Conservation (phyloP, 164 flowering plant genomes). For the Kalanchoe fedtschenkoi region DNA sequence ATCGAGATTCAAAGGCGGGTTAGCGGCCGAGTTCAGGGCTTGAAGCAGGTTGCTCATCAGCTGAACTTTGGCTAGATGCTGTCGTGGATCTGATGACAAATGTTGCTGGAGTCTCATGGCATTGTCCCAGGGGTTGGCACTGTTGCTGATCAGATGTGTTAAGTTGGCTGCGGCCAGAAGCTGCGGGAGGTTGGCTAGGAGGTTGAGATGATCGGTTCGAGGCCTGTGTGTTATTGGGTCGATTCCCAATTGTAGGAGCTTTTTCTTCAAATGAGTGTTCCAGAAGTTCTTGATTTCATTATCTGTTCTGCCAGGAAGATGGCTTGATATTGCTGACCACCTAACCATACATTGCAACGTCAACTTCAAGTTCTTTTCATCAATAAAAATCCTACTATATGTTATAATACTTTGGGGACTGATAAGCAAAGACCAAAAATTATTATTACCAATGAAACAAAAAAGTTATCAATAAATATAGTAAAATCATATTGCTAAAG, state of each 20-base stretch:
- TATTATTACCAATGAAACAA: too few species aligned
- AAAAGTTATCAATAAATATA: too few species aligned
- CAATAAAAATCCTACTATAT: too few species aligned
- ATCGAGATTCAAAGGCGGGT: slow-evolving; percentile 2
- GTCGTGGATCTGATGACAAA: slow-evolving; percentile 1
- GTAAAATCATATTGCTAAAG: too few species aligned
- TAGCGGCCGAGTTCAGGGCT: neutral
- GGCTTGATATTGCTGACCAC: slow-evolving; percentile 43
- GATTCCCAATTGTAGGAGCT: slow-evolving; percentile 45
- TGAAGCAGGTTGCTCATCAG: slow-evolving; percentile 3
- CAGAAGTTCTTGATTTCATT: slow-evolving; percentile 51
- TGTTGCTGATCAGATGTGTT: slow-evolving; percentile 5
- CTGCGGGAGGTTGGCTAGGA: slow-evolving; percentile 14
- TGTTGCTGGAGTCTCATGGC: slow-evolving; percentile 5
- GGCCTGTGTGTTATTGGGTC: slow-evolving; percentile 53
- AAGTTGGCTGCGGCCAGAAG: slow-evolving; percentile 8
- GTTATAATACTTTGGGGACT: neutral
- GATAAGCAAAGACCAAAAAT: too few species aligned
- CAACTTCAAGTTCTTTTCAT: neutral
- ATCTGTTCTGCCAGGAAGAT: slow-evolving; percentile 44
- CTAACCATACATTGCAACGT: slow-evolving; percentile 12
- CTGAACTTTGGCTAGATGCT: slow-evolving; percentile 4
- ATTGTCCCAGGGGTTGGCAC: slow-evolving; percentile 4
- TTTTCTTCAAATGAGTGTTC: slow-evolving; percentile 50
- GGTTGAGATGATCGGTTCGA: slow-evolving; percentile 31